Base-by-base conservation (phyloP, 2,329 filamentous ascomycete genomes). In the Verticillium nonalfalfae region DNA sequence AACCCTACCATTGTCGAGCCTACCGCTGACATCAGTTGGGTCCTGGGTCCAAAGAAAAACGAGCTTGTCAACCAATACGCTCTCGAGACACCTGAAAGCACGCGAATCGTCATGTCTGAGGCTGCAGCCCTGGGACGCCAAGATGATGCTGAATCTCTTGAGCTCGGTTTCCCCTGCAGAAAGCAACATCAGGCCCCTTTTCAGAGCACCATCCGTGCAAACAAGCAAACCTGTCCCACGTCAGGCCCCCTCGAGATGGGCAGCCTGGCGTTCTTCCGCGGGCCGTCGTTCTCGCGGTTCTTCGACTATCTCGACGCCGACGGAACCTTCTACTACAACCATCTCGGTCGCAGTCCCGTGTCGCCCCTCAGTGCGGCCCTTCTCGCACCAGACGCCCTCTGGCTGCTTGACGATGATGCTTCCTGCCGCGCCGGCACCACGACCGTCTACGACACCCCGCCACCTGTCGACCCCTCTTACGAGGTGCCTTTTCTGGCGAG, bases 211-310 rank as follows among this genome's bases (percentile, higher is more conserved):
- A 21, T 45, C 34, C 26, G 18, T 14, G 33, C 52, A 18, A 63
- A 64, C 40, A 4, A 57, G 57, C 54, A 52, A 57, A 58, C 78
- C 57, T 81, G 79, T 66, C 78, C 79, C 60, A 77, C 81, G 68
- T 80, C 81, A 63, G 78, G 79, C 10, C 81, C 81, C 62, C 83
- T 85, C 61, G 83, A 85, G 67, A 79, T 85, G 65, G 83, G 80
- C 59, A 79, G 76, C 33, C 70, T 81, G 36, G 68, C 72, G 4
- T 83, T 84, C 69, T 83, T 84, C 68, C 79, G 82, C 45, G 74
- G 76, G 61, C 70, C 75, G 52, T 72, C 76, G 54, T 79, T 84
- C 60, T 72, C 74, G 59, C 72, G 74, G 13, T 81, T 83, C 60
- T 81, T 85, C 63, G 69, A 79, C 34, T 77, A 79, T 66, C 72